Evolutionary conservation across 2,329 filamentous ascomycete genomes (phyloP).

Genomic region (Penicillium sp.): DNA sequence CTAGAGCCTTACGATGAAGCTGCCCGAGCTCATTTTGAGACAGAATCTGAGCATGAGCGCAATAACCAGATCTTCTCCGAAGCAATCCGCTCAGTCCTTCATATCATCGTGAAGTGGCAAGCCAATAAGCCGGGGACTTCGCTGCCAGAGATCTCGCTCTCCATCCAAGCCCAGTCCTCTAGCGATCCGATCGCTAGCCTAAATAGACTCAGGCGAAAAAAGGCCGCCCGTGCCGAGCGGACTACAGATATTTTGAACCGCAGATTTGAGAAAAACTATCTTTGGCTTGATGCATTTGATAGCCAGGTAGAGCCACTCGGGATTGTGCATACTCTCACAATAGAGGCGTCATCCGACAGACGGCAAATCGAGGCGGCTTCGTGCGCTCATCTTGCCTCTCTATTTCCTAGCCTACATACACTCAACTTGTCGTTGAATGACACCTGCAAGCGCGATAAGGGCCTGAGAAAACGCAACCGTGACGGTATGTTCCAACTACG

Average conservation of each 20-base stretch:
- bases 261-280: conserved; percentile 7
- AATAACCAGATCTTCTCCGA: conserved; percentile 6
- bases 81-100: conserved; percentile 5
- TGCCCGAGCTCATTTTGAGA: conserved; percentile 7
- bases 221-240: conserved; percentile 4
- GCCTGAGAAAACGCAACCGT: not conserved
- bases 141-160: not conserved
- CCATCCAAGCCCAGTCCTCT: not conserved
- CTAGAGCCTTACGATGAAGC: conserved; percentile 7
- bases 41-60: conserved; percentile 8
- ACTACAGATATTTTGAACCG: conserved; percentile 4
- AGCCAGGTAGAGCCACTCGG: not conserved
- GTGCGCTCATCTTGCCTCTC: not conserved
- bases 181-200: not conserved
- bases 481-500: not conserved
- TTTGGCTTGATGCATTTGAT: conserved; percentile 5
- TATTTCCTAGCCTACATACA: not conserved
- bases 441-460: not conserved
- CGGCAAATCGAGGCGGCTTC: not conserved
- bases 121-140: not conserved
- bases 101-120: not conserved
- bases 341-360: not conserved
- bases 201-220: conserved; percentile 2
- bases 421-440: not conserved
- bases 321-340: not conserved